phyloP scores from a whole-genome alignment of 2,329 filamentous ascomycete species.

The Penicillium rolfsii region DNA sequence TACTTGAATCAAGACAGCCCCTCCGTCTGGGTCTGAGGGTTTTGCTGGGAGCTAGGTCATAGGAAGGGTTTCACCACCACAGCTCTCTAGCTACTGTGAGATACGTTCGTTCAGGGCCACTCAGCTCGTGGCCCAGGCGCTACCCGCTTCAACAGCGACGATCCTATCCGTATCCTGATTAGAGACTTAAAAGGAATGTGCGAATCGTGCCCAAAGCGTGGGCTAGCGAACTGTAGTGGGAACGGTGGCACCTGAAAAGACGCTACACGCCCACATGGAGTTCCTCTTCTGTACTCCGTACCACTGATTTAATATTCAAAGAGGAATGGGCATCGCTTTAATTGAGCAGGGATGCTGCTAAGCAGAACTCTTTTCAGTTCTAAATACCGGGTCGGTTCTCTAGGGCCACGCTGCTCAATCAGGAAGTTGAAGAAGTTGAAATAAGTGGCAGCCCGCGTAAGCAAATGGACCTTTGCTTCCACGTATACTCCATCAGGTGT shows the following conservation, averaged over 20 bases:
- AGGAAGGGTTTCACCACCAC: constrained; percentile 23
- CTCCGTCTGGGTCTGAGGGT: constrained; percentile 6
- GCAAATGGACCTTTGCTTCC: constrained; percentile 13
- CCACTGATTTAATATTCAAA: background rate
- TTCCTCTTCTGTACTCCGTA: background rate
- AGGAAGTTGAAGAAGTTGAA: constrained; percentile 11
- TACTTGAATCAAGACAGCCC: background rate
- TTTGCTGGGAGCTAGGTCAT: constrained; percentile 13
- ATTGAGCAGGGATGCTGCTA: background rate
- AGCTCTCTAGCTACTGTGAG: background rate
- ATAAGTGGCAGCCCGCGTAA: constrained; percentile 4
- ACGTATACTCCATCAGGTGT: constrained; percentile 9
- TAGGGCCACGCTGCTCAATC: background rate
- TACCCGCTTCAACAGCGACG: constrained; percentile 11
- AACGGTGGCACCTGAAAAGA: constrained; percentile 5
- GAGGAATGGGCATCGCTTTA: background rate
- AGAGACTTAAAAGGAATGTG: constrained; percentile 7
- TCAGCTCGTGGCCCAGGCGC: constrained; percentile 4
- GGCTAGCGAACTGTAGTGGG: background rate
- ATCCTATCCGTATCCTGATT: constrained; percentile 15
- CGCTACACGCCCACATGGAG: background rate
- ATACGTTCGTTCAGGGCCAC: constrained; percentile 5
- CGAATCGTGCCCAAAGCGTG: background rate
- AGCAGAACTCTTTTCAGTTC: constrained; percentile 6
- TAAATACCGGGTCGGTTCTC: background rate